Conservation (phyloP, 345 rosid genomes). For the Eucalyptus urophylla region DNA sequence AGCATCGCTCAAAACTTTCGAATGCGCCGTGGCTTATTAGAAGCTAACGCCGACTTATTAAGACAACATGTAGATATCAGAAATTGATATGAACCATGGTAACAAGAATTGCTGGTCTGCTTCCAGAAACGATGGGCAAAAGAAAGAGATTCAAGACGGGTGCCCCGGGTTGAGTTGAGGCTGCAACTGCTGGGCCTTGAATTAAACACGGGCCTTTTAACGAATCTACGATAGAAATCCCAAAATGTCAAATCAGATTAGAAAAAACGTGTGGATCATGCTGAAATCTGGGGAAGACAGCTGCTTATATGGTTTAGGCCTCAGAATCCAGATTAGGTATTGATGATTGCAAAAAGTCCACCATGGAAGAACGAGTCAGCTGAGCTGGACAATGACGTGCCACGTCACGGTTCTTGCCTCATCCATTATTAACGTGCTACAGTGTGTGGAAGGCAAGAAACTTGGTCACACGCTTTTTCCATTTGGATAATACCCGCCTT, state of each 20-base stretch:
- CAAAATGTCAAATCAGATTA: background rate
- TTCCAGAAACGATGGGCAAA: background rate
- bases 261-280: background rate
- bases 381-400: background rate
- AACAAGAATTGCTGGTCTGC: background rate
- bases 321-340: background rate
- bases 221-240: background rate
- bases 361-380: background rate
- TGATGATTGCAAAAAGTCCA: background rate
- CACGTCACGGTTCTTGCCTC: background rate
- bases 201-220: background rate
- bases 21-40: background rate
- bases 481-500: background rate
- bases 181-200: background rate
- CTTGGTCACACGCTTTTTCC: background rate
- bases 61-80: background rate
- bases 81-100: background rate
- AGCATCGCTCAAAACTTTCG: background rate
- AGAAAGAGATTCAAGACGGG: background rate
- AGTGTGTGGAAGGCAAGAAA: background rate
- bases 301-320: background rate
- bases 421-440: background rate
- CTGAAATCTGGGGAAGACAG: background rate
- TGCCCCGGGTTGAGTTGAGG: background rate
- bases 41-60: fast-evolving